A percentile compares a stretch with the other conserved stretches of the same genome.
phyloP scores from a whole-genome alignment of 148 eudicot species.

The Spergularia bocconei region DNA sequence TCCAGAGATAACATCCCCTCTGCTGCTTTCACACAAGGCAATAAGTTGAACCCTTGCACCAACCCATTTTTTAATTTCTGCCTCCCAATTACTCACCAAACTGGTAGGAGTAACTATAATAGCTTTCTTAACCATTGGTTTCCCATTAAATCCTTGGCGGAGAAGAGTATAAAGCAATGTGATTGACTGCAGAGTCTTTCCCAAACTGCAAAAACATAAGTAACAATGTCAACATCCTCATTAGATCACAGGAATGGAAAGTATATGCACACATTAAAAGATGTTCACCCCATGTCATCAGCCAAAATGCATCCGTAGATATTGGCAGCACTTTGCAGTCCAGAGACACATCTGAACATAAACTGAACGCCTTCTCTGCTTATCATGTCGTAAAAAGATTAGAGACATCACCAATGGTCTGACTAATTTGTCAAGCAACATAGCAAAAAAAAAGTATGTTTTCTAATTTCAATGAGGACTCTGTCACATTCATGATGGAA shows the following conservation, averaged over 20 bases:
- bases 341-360: slow-evolving; percentile 97
- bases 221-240: slow-evolving; percentile 8
- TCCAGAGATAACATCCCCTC: slow-evolving; percentile 74
- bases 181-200: slow-evolving; percentile 97
- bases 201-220: slow-evolving; percentile 63
- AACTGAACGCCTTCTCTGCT: slow-evolving; percentile 99
- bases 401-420: too few relatives aligned
- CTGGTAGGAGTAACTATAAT: slow-evolving; percentile 97
- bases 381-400: neutral
- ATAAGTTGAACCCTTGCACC: slow-evolving; percentile 79
- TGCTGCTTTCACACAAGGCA: slow-evolving; percentile 93
- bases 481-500: too few relatives aligned
- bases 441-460: too few relatives aligned
- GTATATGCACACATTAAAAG: slow-evolving; percentile 2
- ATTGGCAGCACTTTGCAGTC: slow-evolving; percentile 49
- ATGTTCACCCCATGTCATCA: slow-evolving; percentile 94
- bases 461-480: too few relatives aligned
- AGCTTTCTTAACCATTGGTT: slow-evolving; percentile 89
- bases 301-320: slow-evolving; percentile 95
- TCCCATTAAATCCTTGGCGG: slow-evolving; percentile 89
- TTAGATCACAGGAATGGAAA: slow-evolving; percentile 3
- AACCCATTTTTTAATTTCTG: slow-evolving; percentile 95
- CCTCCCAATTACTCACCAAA: slow-evolving; percentile 98
- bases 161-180: slow-evolving; percentile 91
- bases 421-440: too few relatives aligned